These are phyloP conservation scores for Erodium chrysanthum DNA, from an alignment of 441 rosid species.

Conservation along the genomic window DNA sequence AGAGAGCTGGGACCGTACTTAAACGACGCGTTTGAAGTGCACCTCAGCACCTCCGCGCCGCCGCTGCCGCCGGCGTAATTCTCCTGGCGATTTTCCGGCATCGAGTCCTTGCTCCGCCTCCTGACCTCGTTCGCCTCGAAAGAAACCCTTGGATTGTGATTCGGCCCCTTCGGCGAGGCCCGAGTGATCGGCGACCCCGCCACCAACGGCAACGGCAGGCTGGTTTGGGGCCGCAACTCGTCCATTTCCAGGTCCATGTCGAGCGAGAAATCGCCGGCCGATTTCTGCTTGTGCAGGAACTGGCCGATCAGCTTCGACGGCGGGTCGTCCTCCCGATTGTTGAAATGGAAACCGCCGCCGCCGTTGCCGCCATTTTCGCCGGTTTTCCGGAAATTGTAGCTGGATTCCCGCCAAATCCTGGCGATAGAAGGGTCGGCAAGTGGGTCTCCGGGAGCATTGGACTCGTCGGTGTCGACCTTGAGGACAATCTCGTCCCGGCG, in stretches of 20 bases:
- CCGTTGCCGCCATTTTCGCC: background rate
- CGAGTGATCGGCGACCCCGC: background rate
- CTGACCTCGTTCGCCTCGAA: constrained; percentile 22
- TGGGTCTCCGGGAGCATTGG: constrained; percentile 4
- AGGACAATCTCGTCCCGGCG: constrained; percentile 22
- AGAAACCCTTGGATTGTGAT: constrained; percentile 19
- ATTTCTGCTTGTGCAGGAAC: constrained; percentile 58
- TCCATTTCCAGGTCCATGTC: constrained; percentile 30
- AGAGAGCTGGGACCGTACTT: constrained; percentile 24
- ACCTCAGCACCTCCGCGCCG: constrained; percentile 30
- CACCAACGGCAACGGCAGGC: background rate
- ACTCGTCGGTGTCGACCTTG: constrained; percentile 26
- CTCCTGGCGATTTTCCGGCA: constrained; percentile 4
- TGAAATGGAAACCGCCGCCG: constrained; percentile 26
- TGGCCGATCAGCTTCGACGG: constrained; percentile 63
- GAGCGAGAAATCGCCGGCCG: constrained; percentile 54
- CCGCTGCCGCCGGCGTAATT: constrained; percentile 16
- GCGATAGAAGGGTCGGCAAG: background rate
- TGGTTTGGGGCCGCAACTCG: background rate
- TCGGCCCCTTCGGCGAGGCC: background rate
- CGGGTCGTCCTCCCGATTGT: constrained; percentile 38
- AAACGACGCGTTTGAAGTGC: constrained; percentile 30
- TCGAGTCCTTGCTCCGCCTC: constrained; percentile 30
- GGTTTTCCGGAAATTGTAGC: constrained; percentile 35
- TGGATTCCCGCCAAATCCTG: constrained; percentile 45